Base-by-base conservation (phyloP, 2,329 filamentous ascomycete genomes). In the Trichoderma cornu-damae region DNA sequence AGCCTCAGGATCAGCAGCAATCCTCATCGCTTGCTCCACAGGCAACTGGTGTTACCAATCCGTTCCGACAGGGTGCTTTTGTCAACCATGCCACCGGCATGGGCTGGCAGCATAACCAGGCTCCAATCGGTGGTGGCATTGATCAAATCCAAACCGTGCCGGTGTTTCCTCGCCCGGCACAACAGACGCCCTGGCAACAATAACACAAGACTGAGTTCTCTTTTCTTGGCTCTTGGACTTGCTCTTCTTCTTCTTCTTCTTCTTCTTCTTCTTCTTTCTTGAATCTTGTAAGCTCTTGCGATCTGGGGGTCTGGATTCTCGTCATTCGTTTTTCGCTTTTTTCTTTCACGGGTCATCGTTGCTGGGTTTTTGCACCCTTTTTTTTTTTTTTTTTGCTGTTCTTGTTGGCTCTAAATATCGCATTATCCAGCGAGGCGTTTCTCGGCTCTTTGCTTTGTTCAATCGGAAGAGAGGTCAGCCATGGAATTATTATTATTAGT, bases 51-150 rank as follows among this genome's bases (percentile, higher is more conserved):
- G 90, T 84, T 66, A 96, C 92, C 2, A 99, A 99, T 67, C 94
- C 94, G 0, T 97, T 97, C 80, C 83, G 94, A 14, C 91, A 97
- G 68, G 90, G 88, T 44, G 85, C 87, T 3, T 96, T 96, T 70
- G 86, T 96, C 52, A 94, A 96, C 68, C 91, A 96, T 67, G 80
- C 85, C 61, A 96, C 91, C 0, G 92, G 93, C 1, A 80, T 89
- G 71, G 90, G 90, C 1, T 97, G 94, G 90, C 92, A 96, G 70
- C 81, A 87, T 61, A 83, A 83, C 60, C 85, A 87, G 63, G 84
- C 89, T 67, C 82, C 87, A 7, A 93, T 94, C 3, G 88, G 96
- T 62, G 90, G 91, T 3, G 87, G 85, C 6, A 69, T 94, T 54
- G 89, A 96, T 68, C 84, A 88, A 62, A 67, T 97, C 42, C 81